Evolutionary conservation across 352 stramenopile species (phyloP).

Genomic region (Blastocystis sp.): DNA sequence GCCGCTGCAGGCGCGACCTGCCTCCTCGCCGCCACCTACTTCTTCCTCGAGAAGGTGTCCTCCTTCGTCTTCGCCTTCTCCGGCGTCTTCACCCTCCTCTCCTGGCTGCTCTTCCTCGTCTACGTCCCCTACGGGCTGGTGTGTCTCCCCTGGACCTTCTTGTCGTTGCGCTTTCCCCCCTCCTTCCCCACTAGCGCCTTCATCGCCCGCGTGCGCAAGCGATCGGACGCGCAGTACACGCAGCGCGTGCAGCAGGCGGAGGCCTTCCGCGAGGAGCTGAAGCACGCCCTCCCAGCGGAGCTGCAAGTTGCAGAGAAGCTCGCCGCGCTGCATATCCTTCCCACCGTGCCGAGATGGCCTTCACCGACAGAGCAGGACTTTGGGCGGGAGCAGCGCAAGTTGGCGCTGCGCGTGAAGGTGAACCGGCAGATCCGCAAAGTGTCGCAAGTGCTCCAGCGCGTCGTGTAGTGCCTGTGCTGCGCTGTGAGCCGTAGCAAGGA

Average conservation of each 20-base stretch:
- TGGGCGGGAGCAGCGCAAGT: not conserved
- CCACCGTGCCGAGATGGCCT: not conserved
- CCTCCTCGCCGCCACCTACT: slow-evolving; percentile 1
- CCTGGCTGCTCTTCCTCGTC: slow-evolving; percentile 9
- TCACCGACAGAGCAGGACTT: not conserved
- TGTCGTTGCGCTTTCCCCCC: not conserved
- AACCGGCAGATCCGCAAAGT: not conserved
- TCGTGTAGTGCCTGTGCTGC: not conserved
- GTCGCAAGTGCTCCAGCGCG: not conserved
- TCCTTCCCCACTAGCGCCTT: not conserved
- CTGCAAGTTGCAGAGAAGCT: not conserved
- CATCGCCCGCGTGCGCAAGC: not conserved
- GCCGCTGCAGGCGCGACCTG: not conserved
- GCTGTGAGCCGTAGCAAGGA: not conserved
- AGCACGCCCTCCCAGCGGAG: not conserved
- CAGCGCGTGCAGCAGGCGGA: not conserved
- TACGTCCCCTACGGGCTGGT: slow-evolving; percentile 17
- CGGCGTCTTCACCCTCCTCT: not conserved
- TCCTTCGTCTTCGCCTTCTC: not conserved
- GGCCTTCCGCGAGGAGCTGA: not conserved
- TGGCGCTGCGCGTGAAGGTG: not conserved
- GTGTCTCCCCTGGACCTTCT: not conserved
- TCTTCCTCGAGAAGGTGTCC: not conserved
- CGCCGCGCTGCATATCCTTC: not conserved
- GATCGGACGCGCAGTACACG: not conserved